Percentiles rank a stretch among this genome's conserved stretches.
Conservation (phyloP, 371 early-diverging fungal genomes). For the Actinomortierella ambigua region DNA sequence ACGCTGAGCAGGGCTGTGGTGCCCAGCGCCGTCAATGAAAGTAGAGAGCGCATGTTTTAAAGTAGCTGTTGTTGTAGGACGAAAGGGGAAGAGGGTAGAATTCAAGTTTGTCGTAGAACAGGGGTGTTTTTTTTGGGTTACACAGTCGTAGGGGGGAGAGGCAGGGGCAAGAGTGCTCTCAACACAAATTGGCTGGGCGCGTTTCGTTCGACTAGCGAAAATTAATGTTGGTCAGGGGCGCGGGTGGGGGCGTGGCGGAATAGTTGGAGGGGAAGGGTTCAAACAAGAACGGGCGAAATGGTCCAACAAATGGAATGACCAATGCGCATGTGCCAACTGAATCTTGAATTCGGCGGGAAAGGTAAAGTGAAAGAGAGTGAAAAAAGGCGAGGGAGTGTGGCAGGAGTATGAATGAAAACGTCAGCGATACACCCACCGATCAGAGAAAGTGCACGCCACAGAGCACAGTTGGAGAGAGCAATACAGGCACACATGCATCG, state of each 20-base stretch:
- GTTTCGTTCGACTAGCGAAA: no score
- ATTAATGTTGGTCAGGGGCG: no score
- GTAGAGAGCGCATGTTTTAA: conserved; percentile 16
- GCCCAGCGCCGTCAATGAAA: conserved; percentile 10
- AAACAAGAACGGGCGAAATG: no score
- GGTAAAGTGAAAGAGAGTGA: conserved; percentile 3
- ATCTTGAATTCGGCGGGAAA: no score
- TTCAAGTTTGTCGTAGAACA: conserved; percentile 2
- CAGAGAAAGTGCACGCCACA: background rate
- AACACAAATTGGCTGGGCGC: no score
- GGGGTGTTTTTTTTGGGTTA: background rate
- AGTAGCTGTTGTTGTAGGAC: conserved; percentile 1
- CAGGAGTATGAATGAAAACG: background rate
- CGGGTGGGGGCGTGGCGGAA: no score
- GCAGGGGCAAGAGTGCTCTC: background rate
- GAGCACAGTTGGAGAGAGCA: background rate
- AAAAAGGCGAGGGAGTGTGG: background rate
- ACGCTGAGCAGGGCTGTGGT: conserved; percentile 16
- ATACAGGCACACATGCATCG: no score
- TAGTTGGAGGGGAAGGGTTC: no score
- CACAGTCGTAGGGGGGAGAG: background rate
- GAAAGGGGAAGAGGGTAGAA: conserved; percentile 5
- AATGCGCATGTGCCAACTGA: no score
- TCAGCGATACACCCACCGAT: background rate
- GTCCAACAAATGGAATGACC: no score